phyloP scores from a whole-genome alignment of 108 stramenopile genomes.

The Fragilaria crotonensis region DNA sequence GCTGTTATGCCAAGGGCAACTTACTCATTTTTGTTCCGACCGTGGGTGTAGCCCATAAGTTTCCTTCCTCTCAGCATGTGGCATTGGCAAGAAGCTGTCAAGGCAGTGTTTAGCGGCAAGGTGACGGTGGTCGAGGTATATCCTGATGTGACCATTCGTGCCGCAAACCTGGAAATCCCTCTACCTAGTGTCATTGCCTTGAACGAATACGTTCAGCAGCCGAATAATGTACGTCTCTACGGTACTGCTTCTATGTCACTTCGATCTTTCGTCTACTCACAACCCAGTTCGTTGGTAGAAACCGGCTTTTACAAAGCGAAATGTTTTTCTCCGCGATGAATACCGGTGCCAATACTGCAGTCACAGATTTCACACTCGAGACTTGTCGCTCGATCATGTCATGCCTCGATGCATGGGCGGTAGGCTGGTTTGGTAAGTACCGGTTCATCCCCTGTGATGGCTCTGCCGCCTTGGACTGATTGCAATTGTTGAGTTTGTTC shows the following conservation, averaged over 20 bases:
- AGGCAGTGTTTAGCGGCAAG: slow-evolving; percentile 71
- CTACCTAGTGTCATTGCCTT: slow-evolving; percentile 76
- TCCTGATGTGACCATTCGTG: slow-evolving; percentile 58
- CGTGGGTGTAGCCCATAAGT: slow-evolving; percentile 29
- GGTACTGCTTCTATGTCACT: too few species aligned
- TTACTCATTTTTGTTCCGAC: not conserved
- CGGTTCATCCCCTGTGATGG: too few species aligned
- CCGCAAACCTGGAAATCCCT: slow-evolving; percentile 62
- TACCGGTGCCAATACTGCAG: slow-evolving; percentile 83
- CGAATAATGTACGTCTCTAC: slow-evolving; percentile 4
- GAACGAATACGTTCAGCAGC: slow-evolving; percentile 57
- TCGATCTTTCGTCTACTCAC: too few species aligned
- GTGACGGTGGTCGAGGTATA: slow-evolving; percentile 82
- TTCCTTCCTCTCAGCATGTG: slow-evolving; percentile 70
- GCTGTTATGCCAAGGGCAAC: slow-evolving; percentile 1
- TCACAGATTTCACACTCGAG: slow-evolving; percentile 49
- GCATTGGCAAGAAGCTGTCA: slow-evolving; percentile 86
- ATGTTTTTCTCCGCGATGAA: slow-evolving; percentile 80
- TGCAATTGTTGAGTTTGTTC: not conserved
- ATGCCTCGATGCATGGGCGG: slow-evolving; percentile 68
- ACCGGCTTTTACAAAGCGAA: slow-evolving; percentile 77
- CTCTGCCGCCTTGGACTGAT: too few species aligned
- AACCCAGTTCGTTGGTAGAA: too few species aligned
- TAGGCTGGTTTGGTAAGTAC: slow-evolving; percentile 49
- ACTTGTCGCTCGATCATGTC: slow-evolving; percentile 79